Conservation (phyloP, 768 basidiomycete species). For the Crassisporium funariophilum region DNA sequence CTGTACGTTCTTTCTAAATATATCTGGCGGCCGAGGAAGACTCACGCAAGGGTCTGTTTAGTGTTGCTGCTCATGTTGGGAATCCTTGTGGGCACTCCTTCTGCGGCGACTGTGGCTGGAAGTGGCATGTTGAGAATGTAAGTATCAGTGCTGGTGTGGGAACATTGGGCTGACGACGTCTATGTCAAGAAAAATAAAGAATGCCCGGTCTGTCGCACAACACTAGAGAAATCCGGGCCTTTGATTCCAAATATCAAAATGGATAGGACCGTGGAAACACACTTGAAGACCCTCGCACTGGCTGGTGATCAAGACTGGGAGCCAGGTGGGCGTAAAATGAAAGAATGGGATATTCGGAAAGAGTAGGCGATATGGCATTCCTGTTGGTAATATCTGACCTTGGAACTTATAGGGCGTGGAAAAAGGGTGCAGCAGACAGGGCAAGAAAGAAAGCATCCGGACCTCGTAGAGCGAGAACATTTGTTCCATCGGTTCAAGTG, state of each 20-base stretch:
- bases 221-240: constrained; percentile 39
- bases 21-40: neutral
- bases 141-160: constrained; percentile 17
- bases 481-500: neutral
- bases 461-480: constrained; percentile 1
- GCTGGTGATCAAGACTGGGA: constrained; percentile 57
- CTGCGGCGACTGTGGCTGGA: constrained; percentile 67
- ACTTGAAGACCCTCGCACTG: constrained; percentile 49
- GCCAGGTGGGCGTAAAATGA: constrained; percentile 43
- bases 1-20: constrained; percentile 48
- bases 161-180: neutral
- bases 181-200: constrained; percentile 32
- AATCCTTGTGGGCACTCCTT: constrained; percentile 77
- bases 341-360: constrained; percentile 57
- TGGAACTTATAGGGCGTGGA: constrained; percentile 36
- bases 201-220: constrained; percentile 64
- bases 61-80: constrained; percentile 60
- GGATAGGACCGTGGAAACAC: constrained; percentile 61
- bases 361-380: constrained; percentile 43
- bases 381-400: neutral
- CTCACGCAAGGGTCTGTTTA: constrained; percentile 23
- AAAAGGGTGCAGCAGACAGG: constrained; percentile 28
- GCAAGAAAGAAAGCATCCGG: constrained; percentile 15
- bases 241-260: constrained; percentile 67
- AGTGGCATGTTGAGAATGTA: constrained; percentile 61